Base-by-base conservation (phyloP, 2,329 filamentous ascomycete genomes). In the Mycocentrospora acerina region DNA sequence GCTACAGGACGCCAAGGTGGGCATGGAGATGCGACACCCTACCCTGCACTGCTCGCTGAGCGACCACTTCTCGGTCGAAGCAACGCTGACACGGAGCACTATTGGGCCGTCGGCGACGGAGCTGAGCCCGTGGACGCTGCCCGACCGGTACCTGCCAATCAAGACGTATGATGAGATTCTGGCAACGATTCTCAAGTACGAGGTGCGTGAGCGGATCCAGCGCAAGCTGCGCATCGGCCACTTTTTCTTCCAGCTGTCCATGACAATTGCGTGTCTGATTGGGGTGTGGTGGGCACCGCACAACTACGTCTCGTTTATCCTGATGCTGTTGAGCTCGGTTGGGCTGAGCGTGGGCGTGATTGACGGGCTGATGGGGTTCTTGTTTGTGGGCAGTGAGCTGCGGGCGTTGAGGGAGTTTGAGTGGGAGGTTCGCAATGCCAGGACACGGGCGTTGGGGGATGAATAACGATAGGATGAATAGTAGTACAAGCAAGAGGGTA, bases 61-160 rank as follows among this genome's bases (percentile, higher is more conserved):
- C 55, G 91, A 98, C 62, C 93, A 97, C 66, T 97, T 96, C 66
- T 90, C 88, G 15, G 86, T 97, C 36, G 86, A 91, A 63, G 83
- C 88, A 5, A 90, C 88, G 0, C 75, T 97, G 42, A 56, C 50
- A 4, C 57, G 64, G 24, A 53, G 30, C 18, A 22, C 49, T 5
- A 37, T 48, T 11, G 32, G 32, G 10, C 32, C 43, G 1, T 40
- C 54, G 12, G 33, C 44, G 14, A 24, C 35, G 4, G 40, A 44
- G 15, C 42, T 48, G 18, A 39, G 44, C 17, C 46, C 47, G 3
- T 43, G 17, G 31, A 43, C 49, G 10, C 34, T 59, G 8, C 44
- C 53, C 19, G 57, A 64, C 31, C 53, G 40, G 7, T 65, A 62
- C 34, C 59, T 80, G 18, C 66, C 75, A 27, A 43, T 76, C 46